phyloP scores from a whole-genome alignment of 129 eudicot genomes.

The Arctium minus region DNA sequence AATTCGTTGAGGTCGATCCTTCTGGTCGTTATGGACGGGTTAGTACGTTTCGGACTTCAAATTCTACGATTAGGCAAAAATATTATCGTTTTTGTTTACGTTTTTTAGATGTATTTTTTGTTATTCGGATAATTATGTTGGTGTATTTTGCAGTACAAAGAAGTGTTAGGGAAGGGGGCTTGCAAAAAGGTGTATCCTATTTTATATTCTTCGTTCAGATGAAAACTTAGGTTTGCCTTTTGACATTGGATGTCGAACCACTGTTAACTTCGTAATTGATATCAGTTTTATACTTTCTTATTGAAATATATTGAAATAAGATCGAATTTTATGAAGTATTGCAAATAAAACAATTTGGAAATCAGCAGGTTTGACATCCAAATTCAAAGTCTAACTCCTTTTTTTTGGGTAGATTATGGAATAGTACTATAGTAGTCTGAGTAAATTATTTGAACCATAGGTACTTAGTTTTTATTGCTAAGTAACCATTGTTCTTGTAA shows the following conservation, averaged over 20 bases:
- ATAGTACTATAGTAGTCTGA: not conserved
- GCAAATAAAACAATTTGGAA: not conserved
- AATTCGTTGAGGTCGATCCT: conserved; percentile 61
- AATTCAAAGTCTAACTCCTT: not conserved
- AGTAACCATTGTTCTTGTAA: not conserved
- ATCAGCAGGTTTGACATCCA: conserved; percentile 1
- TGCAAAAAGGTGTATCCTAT: conserved; percentile 53
- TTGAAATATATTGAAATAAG: not conserved
- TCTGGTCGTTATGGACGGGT: conserved; percentile 68
- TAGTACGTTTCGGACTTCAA: not conserved
- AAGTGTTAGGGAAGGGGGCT: conserved; percentile 62
- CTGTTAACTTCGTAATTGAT: not conserved
- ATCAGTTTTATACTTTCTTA: not conserved
- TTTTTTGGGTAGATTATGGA: not conserved
- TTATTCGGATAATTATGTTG: conserved; percentile 16
- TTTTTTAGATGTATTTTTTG: not conserved
- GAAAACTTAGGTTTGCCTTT: not conserved
- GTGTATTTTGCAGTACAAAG: conserved; percentile 55
- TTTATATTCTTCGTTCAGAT: not conserved
- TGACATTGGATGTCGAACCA: not conserved
- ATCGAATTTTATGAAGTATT: not conserved
- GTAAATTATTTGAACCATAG: not conserved
- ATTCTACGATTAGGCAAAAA: not conserved
- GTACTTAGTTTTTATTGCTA: not conserved
- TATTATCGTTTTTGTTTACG: not conserved